Base-by-base conservation (phyloP, 805 yeast species). In the Wickerhamomyces chambardii region DNA sequence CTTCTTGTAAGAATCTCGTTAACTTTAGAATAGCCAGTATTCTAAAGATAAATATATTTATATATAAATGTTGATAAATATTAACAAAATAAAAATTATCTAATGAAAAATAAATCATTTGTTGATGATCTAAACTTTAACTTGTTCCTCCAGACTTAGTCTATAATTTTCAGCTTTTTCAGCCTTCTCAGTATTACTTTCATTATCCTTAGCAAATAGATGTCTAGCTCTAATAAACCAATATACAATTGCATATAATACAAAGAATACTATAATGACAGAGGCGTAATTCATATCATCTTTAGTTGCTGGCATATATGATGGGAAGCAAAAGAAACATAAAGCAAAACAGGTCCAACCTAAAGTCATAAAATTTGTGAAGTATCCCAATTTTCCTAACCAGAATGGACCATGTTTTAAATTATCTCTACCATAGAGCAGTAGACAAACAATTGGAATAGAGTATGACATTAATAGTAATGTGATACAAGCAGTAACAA, bases 281-380 rank as follows among this genome's bases (percentile, higher is more conserved):
- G 70, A 54, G 14, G 78, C 76, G 45, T 81, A 81, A 52, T 81
- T 81, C 87, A 81, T 81, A 42, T 68, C 66, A 29, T 72, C 70
- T 26, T 65, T 68, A 3, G 66, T 62, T 3, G 68, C 86, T 2
- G 87, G 89, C 70, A 73, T 64, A 10, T 59, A 60, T 18, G 74
- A 58, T 22, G 89, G 87, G 62, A 80, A 73, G 31, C 76, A 73
- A 61, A 71, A 79, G 55, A 80, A 74, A 3, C 77, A 67, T 5
- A 73, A 40, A 6, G 78, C 68, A 47, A 81, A 80, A 0, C 67
- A 32, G 0, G 84, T 65, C 83, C 85, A 80, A 4, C 53, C 44
- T 4, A 78, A 38, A 14, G 72, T 59, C 3, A 78, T 69, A 17
- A 65, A 46, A 48, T 78, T 77, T 34, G 70, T 56, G 33, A 72